phyloP scores from a whole-genome alignment of 1,139 yeast species.

The Pichia norvegensis region DNA sequence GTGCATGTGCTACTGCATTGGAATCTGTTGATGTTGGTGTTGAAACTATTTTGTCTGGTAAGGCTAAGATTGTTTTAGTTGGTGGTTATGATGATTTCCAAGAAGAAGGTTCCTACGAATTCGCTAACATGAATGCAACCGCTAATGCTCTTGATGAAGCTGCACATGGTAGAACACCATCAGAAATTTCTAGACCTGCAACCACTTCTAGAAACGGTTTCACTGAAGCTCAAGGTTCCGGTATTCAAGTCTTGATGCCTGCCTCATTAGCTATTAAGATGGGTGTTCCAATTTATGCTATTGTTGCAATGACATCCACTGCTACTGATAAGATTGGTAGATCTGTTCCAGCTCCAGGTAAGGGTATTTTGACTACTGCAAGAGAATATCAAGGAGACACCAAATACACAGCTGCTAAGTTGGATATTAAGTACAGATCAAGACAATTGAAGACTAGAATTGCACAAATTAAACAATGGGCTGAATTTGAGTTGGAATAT shows the following conservation, averaged over 20 bases:
- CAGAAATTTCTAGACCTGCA: conserved; percentile 97
- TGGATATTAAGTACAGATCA: conserved; percentile 88
- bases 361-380: conserved; percentile 97
- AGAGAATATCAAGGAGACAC: conserved; percentile 83
- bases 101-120: conserved; percentile 97
- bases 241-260: conserved; percentile 93
- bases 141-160: conserved; percentile 81
- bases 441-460: conserved; percentile 82
- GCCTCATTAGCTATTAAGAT: conserved; percentile 89
- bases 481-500: conserved; percentile 68
- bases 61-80: conserved; percentile 91
- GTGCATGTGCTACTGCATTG: conserved; percentile 98
- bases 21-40: conserved; percentile 96
- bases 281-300: conserved; percentile 99
- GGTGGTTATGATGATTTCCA: conserved; percentile 99
- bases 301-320: conserved; percentile 88
- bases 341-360: conserved; percentile 99
- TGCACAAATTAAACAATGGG: conserved; percentile 74
- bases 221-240: conserved; percentile 99
- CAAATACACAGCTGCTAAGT: conserved; percentile 72
- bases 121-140: conserved; percentile 98
- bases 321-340: conserved; percentile 98
- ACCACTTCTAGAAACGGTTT: conserved; percentile 94
- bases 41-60: conserved; percentile 85
- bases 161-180: conserved; percentile 94